A percentile compares a stretch with the other conserved stretches of the same genome.
phyloP scores from a whole-genome alignment of 1,284 basidiomycete genomes.

The Earliella scabrosa region DNA sequence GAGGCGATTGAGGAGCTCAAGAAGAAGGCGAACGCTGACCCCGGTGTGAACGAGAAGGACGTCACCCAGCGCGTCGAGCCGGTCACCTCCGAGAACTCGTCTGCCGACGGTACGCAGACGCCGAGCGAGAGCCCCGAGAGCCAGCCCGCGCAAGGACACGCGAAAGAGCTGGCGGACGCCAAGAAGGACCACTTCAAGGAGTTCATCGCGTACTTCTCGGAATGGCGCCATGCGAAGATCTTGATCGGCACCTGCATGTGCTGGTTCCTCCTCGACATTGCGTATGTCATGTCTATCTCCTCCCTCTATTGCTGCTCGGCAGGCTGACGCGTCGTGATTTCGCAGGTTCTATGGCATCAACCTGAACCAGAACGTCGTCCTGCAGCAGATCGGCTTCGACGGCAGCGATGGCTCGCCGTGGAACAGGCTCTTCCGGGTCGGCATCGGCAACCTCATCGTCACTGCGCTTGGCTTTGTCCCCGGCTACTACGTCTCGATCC shows the following conservation, averaged over 20 bases:
- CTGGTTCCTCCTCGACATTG: constrained; percentile 63
- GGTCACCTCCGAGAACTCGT: not conserved
- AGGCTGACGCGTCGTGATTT: not conserved
- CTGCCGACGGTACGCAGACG: constrained; percentile 3
- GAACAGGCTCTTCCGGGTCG: constrained; percentile 66
- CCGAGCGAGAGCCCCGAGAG: constrained; percentile 14
- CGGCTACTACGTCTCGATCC: constrained; percentile 72
- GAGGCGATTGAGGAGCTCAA: constrained; percentile 42
- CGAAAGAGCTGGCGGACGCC: constrained; percentile 13
- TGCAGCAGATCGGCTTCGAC: constrained; percentile 69
- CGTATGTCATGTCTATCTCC: constrained; percentile 36
- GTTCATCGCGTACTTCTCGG: constrained; percentile 54
- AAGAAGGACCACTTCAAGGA: constrained; percentile 49
- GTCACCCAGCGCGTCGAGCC: constrained; percentile 4
- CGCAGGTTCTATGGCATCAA: constrained; percentile 78
- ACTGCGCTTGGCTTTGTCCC: constrained; percentile 77
- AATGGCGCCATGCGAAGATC: constrained; percentile 60
- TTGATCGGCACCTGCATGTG: constrained; percentile 55
- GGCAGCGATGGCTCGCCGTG: constrained; percentile 60
- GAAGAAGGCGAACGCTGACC: constrained; percentile 37
- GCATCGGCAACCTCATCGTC: constrained; percentile 71
- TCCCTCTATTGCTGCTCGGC: too few species aligned
- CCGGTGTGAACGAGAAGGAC: constrained; percentile 25
- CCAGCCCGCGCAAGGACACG: not conserved
- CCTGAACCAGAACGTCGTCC: constrained; percentile 77